Evolutionary conservation across 208 protist genomes (phyloP).

Genomic region (Trypanosoma boissoni): DNA sequence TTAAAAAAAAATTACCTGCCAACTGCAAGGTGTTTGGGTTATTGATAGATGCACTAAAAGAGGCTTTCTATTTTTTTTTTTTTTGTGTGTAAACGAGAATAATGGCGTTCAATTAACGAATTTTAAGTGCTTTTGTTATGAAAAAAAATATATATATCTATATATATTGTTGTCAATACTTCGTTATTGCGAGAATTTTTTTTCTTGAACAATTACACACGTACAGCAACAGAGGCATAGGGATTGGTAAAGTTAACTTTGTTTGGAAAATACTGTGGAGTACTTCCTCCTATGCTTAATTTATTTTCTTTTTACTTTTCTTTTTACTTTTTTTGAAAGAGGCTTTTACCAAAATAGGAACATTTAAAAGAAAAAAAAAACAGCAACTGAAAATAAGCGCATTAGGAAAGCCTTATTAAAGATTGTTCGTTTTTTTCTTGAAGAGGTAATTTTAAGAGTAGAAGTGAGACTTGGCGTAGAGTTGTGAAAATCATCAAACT

Average conservation of each 20-base stretch:
- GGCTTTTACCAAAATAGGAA: neutral
- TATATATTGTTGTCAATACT: too few species aligned
- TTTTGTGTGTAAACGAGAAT: too few species aligned
- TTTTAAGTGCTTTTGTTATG: too few species aligned
- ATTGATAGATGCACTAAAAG: too few species aligned
- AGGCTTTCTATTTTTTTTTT: too few species aligned
- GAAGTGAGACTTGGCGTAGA: neutral
- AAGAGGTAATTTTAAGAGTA: neutral
- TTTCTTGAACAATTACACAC: too few species aligned
- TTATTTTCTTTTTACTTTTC: neutral
- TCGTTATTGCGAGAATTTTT: too few species aligned
- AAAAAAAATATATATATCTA: too few species aligned
- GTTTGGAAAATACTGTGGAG: neutral
- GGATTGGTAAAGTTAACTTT: neutral
- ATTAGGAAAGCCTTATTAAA: neutral
- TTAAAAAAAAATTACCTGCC: too few species aligned
- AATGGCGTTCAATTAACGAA: too few species aligned
- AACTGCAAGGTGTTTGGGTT: too few species aligned
- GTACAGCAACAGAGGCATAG: neutral
- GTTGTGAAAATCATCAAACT: neutral
- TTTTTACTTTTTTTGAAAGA: neutral
- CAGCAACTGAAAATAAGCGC: neutral
- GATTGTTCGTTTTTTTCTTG: neutral
- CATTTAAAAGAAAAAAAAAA: neutral
- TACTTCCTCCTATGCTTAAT: neutral